Percentiles rank a stretch among this genome's conserved stretches.
These are phyloP conservation scores for Cyberlindnera xishuangbannaensis DNA, from an alignment of 805 yeast genomes.

Conservation along the genomic window DNA sequence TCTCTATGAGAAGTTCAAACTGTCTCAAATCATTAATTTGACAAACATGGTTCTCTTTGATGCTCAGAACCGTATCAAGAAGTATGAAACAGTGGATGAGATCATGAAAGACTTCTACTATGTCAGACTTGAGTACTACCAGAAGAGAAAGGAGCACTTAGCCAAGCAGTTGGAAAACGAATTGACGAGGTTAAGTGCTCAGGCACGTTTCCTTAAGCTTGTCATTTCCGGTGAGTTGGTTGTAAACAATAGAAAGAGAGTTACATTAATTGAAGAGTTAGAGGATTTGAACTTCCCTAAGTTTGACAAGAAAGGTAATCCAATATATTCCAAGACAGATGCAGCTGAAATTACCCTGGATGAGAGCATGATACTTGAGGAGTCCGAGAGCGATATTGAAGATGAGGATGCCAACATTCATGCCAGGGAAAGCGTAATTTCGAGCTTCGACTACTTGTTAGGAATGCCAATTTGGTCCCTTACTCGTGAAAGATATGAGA, in stretches of 20 bases:
- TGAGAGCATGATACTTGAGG: slow-evolving; percentile 33
- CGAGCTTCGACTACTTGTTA: slow-evolving; percentile 78
- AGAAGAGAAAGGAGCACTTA: slow-evolving; percentile 80
- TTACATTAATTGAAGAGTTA: slow-evolving; percentile 57
- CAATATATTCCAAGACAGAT: slow-evolving; percentile 41
- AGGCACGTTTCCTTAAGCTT: slow-evolving; percentile 87
- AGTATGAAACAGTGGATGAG: slow-evolving; percentile 68
- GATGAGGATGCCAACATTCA: slow-evolving; percentile 34
- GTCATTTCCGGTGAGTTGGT: slow-evolving; percentile 70
- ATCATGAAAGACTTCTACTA: slow-evolving; percentile 80
- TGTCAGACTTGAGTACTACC: slow-evolving; percentile 85
- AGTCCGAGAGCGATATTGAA: slow-evolving; percentile 36
- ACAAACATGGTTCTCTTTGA: slow-evolving; percentile 96
- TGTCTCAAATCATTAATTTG: slow-evolving; percentile 59
- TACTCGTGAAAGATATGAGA: slow-evolving; percentile 84
- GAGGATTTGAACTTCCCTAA: slow-evolving; percentile 64
- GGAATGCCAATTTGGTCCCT: slow-evolving; percentile 94
- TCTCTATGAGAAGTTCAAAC: slow-evolving; percentile 75
- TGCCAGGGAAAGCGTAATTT: slow-evolving; percentile 43
- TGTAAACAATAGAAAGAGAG: slow-evolving; percentile 71
- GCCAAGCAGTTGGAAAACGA: slow-evolving; percentile 65
- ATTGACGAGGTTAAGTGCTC: slow-evolving; percentile 67
- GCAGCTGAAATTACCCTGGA: slow-evolving; percentile 27
- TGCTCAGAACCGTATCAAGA: slow-evolving; percentile 78
- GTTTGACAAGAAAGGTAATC: slow-evolving; percentile 64